These are phyloP conservation scores for Porcisia deanei DNA, from an alignment of 208 protist species.

Conservation along the genomic window DNA sequence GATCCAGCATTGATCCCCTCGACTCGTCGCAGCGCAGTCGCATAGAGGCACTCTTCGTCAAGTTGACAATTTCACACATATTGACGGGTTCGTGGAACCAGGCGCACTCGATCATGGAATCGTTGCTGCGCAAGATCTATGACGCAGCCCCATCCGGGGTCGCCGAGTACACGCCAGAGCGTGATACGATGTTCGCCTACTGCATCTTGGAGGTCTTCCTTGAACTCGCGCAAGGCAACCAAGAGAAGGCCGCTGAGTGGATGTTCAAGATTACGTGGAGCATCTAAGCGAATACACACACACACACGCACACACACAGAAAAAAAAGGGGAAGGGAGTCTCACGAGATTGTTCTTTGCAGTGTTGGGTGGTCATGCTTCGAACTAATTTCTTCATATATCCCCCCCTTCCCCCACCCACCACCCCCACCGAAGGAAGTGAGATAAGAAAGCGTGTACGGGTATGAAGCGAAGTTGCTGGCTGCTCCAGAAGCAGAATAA, in stretches of 20 bases:
- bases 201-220: conserved; percentile 82
- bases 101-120: conserved; percentile 77
- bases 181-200: conserved; percentile 71
- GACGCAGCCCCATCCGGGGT: conserved; percentile 42
- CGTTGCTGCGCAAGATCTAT: conserved; percentile 79
- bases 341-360: not conserved
- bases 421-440: not conserved
- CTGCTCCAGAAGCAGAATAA: not conserved
- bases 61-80: conserved; percentile 83
- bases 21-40: conserved; percentile 80
- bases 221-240: conserved; percentile 84
- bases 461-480: not conserved
- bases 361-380: not conserved
- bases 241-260: conserved; percentile 74
- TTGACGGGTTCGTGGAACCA: conserved; percentile 84
- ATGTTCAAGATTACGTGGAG: conserved; percentile 74
- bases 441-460: not conserved
- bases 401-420: not conserved
- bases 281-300: conserved; percentile 28
- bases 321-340: not conserved
- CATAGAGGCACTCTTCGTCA: conserved; percentile 84
- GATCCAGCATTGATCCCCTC: conserved; percentile 31
- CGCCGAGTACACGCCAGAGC: conserved; percentile 62
- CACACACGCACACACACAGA: not conserved
- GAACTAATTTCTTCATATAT: not conserved